Evolutionary conservation across 345 rosid species (phyloP).

Genomic region (Alliaria petiolata): DNA sequence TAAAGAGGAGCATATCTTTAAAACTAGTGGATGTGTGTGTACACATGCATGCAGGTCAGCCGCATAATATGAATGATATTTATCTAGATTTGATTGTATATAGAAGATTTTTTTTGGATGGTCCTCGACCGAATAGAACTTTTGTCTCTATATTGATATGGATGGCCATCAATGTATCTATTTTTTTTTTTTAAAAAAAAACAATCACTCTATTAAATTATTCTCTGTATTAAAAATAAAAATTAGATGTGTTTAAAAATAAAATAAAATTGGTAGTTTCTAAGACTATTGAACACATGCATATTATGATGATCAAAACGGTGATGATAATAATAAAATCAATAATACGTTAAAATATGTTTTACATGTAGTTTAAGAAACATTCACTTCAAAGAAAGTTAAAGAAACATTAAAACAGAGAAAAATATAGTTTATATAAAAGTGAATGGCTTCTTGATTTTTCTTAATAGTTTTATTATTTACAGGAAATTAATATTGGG

Average conservation of each 20-base stretch:
- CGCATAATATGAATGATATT: constrained; percentile 12
- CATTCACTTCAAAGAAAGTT: too few species aligned
- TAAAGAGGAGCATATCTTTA: constrained; percentile 3
- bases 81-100: neutral
- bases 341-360: neutral
- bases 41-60: constrained; percentile 3
- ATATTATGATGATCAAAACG: neutral
- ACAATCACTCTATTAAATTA: neutral
- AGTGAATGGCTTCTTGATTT: too few species aligned
- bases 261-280: too few species aligned
- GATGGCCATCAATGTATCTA: constrained; percentile 4
- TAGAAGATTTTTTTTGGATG: constrained; percentile 20
- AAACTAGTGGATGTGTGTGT: constrained; percentile 22
- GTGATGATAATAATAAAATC: neutral
- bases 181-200: neutral
- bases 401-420: neutral
- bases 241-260: neutral
- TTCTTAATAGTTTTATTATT: neutral
- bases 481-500: neutral
- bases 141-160: neutral
- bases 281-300: neutral
- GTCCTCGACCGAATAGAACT: constrained; percentile 18
- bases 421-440: neutral
- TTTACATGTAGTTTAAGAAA: too few species aligned
- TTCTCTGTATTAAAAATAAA: neutral